phyloP scores from a whole-genome alignment of 495 filamentous ascomycete species.

The Entonaema liquescens region DNA sequence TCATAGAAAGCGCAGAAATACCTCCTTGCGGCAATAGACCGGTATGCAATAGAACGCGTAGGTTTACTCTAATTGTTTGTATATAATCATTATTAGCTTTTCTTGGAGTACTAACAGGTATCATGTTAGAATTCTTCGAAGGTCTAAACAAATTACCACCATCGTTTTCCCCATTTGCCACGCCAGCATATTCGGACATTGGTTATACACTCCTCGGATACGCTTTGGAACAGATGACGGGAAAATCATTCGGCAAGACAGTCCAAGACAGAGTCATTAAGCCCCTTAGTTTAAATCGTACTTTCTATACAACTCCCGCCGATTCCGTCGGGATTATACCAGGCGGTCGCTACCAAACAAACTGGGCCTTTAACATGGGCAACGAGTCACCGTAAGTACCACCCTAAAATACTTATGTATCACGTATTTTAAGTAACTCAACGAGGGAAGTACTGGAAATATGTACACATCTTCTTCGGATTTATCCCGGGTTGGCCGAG shows the following conservation, averaged over 20 bases:
- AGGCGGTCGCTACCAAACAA: conserved; percentile 38
- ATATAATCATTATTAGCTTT: neutral
- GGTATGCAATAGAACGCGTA: conserved; percentile 46
- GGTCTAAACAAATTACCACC: conserved; percentile 49
- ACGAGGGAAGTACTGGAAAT: conserved; percentile 58
- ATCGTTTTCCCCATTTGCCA: conserved; percentile 47
- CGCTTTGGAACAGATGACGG: conserved; percentile 51
- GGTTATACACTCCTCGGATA: conserved; percentile 51
- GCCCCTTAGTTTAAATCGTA: conserved; percentile 56
- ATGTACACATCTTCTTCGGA: conserved; percentile 63
- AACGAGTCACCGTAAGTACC: conserved; percentile 49
- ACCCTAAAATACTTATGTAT: neutral
- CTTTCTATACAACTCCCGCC: conserved; percentile 45
- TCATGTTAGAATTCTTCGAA: conserved; percentile 48
- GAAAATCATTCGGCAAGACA: conserved; percentile 47
- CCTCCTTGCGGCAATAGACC: conserved; percentile 54
- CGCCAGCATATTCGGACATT: conserved; percentile 53
- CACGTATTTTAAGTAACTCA: conserved; percentile 3
- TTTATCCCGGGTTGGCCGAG: conserved; percentile 59
- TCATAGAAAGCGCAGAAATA: conserved; percentile 53
- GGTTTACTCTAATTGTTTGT: neutral
- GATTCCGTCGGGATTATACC: conserved; percentile 50
- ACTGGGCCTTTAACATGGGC: conserved; percentile 47
- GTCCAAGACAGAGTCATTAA: conserved; percentile 52
- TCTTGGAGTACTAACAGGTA: neutral